Evolutionary conservation across 192 early-diverging fungal genomes (phyloP).

Genomic region (Phycomyces nitens): DNA sequence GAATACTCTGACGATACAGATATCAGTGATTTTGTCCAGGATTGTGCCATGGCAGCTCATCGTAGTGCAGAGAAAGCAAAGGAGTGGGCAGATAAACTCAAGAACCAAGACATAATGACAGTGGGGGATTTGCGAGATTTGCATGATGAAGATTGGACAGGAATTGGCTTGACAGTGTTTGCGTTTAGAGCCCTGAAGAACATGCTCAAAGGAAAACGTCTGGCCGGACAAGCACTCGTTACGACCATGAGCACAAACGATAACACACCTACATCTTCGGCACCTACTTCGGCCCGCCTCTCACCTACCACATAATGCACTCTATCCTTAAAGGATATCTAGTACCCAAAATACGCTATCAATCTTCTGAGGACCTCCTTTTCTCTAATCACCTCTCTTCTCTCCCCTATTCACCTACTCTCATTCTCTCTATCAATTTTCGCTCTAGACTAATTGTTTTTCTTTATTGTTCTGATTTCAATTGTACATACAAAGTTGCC

Average conservation of each 20-base stretch:
- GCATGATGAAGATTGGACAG: conserved; percentile 72
- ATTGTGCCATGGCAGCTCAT: conserved; percentile 61
- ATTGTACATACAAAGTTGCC: no score
- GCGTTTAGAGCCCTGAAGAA: conserved; percentile 52
- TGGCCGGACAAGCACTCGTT: conserved; percentile 4
- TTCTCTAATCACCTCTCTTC: no score
- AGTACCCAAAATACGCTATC: no score
- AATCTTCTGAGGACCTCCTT: no score
- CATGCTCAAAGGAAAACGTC: conserved; percentile 46
- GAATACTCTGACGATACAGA: conserved; percentile 51
- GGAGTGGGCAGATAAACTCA: conserved; percentile 68
- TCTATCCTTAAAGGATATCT: no score
- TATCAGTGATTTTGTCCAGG: conserved; percentile 69
- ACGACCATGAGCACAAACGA: not conserved
- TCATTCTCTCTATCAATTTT: no score
- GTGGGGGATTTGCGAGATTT: conserved; percentile 72
- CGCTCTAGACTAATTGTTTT: no score
- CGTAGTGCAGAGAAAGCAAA: conserved; percentile 67
- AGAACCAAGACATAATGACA: conserved; percentile 77
- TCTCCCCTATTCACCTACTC: no score
- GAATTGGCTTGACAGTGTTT: conserved; percentile 57
- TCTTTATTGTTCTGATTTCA: no score
- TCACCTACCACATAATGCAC: no score
- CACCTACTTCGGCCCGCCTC: not conserved
- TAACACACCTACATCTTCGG: not conserved